These are phyloP conservation scores for Myxozyma geophila DNA, from an alignment of 805 yeast genomes.

Conservation along the genomic window DNA sequence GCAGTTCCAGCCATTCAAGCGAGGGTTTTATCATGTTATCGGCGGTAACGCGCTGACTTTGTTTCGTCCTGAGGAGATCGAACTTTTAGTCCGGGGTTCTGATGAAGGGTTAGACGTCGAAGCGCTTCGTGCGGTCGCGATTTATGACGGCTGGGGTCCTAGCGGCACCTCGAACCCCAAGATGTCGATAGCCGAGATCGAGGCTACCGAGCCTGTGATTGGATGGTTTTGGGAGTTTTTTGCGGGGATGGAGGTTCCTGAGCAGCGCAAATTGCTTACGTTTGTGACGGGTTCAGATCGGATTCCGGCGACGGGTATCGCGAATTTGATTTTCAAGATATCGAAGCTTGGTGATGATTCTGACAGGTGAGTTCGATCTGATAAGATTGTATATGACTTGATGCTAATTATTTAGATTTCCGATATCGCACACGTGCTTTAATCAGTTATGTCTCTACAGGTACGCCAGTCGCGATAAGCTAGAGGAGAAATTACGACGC, in stretches of 20 bases:
- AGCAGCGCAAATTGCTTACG: conserved; percentile 66
- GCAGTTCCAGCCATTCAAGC: conserved; percentile 62
- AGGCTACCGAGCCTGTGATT: conserved; percentile 52
- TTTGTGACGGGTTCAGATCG: conserved; percentile 92
- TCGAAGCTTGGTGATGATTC: conserved; percentile 55
- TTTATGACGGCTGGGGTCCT: conserved; percentile 66
- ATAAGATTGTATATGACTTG: neutral
- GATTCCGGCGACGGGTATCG: conserved; percentile 89
- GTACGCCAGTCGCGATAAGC: conserved; percentile 59
- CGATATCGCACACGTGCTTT: conserved; percentile 92
- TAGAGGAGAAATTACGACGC: conserved; percentile 60
- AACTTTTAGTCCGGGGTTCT: conserved; percentile 75
- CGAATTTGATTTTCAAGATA: conserved; percentile 73
- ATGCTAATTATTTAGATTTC: conserved; percentile 49
- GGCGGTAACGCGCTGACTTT: conserved; percentile 81
- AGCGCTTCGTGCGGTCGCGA: conserved; percentile 70
- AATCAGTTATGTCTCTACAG: conserved; percentile 81
- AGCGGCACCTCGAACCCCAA: conserved; percentile 8
- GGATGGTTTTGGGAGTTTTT: conserved; percentile 90
- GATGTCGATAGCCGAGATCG: conserved; percentile 28
- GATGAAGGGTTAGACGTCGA: conserved; percentile 70
- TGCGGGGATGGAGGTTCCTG: conserved; percentile 49
- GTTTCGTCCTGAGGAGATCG: conserved; percentile 82
- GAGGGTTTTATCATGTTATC: conserved; percentile 76
- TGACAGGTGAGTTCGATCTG: conserved; percentile 44